Evolutionary conservation across 1,284 basidiomycete species (phyloP).

Genomic region (Puccinia polysora): DNA sequence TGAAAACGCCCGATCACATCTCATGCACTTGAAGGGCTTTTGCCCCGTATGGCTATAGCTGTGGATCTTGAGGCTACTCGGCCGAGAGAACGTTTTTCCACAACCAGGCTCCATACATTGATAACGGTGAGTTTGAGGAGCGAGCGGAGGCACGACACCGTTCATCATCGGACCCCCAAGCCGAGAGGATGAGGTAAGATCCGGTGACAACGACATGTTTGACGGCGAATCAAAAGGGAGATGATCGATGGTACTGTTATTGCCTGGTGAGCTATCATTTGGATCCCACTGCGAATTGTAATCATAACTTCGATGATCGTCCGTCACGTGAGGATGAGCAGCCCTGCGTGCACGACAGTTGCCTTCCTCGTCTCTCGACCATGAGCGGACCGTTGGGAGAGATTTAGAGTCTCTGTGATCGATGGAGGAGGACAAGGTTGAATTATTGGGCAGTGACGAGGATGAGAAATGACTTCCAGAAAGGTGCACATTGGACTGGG

Average conservation of each 20-base stretch:
- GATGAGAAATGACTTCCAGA: background rate
- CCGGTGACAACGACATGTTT: background rate
- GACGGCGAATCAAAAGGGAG: background rate
- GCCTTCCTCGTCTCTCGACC: background rate
- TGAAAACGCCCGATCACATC: conserved; percentile 39
- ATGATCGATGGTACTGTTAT: background rate
- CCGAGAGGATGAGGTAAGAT: background rate
- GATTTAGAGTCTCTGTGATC: background rate
- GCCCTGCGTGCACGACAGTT: background rate
- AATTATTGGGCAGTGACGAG: background rate
- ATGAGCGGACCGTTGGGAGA: too few relatives aligned
- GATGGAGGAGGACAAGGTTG: background rate
- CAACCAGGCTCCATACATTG: conserved; percentile 30
- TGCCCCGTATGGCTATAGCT: conserved; percentile 39
- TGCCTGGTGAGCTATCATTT: too few relatives aligned
- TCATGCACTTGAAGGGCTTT: conserved; percentile 40
- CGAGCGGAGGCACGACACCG: background rate
- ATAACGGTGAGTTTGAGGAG: conserved; percentile 21
- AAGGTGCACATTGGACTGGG: background rate
- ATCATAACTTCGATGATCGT: background rate
- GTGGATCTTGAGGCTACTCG: conserved; percentile 31
- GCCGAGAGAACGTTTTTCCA: conserved; percentile 39
- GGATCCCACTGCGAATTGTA: too few relatives aligned
- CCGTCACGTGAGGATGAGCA: background rate
- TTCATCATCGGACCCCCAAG: background rate